Evolutionary conservation across 2,329 filamentous ascomycete species (phyloP).

Genomic region (Venturia carpophila): DNA sequence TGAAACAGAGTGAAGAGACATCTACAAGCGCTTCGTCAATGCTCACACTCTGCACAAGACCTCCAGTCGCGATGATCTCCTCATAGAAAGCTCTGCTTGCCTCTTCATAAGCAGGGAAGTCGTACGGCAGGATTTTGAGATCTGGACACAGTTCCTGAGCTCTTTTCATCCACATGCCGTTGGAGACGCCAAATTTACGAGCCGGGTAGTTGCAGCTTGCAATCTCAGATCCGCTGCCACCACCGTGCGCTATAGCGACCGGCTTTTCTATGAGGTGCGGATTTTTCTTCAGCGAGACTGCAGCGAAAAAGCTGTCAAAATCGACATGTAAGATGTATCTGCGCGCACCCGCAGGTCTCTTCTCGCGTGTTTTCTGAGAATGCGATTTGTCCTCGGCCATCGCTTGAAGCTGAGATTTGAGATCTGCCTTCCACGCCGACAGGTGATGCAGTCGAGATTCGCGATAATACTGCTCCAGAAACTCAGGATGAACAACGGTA

Average conservation of each 20-base stretch:
- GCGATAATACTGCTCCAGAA: conserved; percentile 88
- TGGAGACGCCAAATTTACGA: conserved; percentile 77
- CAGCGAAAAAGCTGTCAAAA: conserved; percentile 97
- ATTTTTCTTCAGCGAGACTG: conserved; percentile 72
- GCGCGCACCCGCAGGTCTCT: conserved; percentile 55
- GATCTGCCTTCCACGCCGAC: conserved; percentile 90
- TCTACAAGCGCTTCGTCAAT: conserved; percentile 93
- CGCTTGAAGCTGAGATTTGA: conserved; percentile 81
- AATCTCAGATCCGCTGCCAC: conserved; percentile 73
- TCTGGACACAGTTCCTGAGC: conserved; percentile 77
- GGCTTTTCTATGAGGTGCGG: conserved; percentile 73
- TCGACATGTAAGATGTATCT: conserved; percentile 91
- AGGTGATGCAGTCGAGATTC: conserved; percentile 92
- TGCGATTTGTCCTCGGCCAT: conserved; percentile 62
- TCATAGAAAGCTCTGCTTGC: conserved; percentile 85
- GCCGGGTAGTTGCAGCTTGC: conserved; percentile 96
- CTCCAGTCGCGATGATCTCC: conserved; percentile 68
- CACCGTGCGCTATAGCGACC: conserved; percentile 79
- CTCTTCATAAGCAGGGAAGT: conserved; percentile 90
- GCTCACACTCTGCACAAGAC: conserved; percentile 88
- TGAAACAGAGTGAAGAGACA: conserved; percentile 62
- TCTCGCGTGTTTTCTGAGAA: conserved; percentile 43
- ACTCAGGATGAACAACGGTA: conserved; percentile 86
- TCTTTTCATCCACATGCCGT: conserved; percentile 99
- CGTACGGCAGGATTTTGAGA: conserved; percentile 85